These are phyloP conservation scores for Cyclocybe cylindracea DNA, from an alignment of 768 basidiomycete species.

Conservation along the genomic window DNA sequence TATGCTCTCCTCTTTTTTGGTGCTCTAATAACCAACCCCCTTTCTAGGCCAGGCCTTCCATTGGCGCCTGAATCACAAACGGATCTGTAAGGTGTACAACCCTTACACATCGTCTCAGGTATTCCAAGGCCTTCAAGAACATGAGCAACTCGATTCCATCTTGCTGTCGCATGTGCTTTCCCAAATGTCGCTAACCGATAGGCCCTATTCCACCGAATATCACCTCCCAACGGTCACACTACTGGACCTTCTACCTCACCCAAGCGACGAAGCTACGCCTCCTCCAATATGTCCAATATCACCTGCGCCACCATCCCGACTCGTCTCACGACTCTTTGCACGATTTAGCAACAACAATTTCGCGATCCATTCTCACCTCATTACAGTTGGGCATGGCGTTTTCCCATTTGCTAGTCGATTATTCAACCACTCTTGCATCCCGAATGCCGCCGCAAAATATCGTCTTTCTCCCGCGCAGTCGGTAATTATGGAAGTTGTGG, in stretches of 20 bases:
- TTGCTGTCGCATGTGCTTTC: slow-evolving; percentile 66
- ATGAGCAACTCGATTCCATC: slow-evolving; percentile 62
- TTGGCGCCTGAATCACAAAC: slow-evolving; percentile 68
- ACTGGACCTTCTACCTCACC: slow-evolving; percentile 36
- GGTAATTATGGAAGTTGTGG: slow-evolving; percentile 64
- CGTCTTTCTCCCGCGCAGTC: slow-evolving; percentile 34
- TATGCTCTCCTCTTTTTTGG: slow-evolving; percentile 2
- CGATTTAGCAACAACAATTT: slow-evolving; percentile 86
- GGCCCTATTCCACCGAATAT: slow-evolving; percentile 16
- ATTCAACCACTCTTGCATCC: slow-evolving; percentile 82
- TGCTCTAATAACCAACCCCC: slow-evolving; percentile 2
- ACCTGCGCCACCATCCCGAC: slow-evolving; percentile 24
- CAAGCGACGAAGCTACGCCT: slow-evolving; percentile 20
- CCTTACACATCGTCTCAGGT: slow-evolving; percentile 43
- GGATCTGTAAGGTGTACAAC: slow-evolving; percentile 63
- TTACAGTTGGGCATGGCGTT: slow-evolving; percentile 69
- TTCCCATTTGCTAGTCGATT: slow-evolving; percentile 78
- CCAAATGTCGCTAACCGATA: slow-evolving; percentile 27
- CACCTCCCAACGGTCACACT: slow-evolving; percentile 10
- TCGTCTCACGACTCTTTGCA: slow-evolving; percentile 40
- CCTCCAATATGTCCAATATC: slow-evolving; percentile 33
- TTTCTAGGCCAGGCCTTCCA: slow-evolving; percentile 63
- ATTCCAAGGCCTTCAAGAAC: slow-evolving; percentile 49
- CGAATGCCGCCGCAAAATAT: slow-evolving; percentile 71
- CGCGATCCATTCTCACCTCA: slow-evolving; percentile 71